Conservation (phyloP, 148 eudicot species). For the Cornus kousa region DNA sequence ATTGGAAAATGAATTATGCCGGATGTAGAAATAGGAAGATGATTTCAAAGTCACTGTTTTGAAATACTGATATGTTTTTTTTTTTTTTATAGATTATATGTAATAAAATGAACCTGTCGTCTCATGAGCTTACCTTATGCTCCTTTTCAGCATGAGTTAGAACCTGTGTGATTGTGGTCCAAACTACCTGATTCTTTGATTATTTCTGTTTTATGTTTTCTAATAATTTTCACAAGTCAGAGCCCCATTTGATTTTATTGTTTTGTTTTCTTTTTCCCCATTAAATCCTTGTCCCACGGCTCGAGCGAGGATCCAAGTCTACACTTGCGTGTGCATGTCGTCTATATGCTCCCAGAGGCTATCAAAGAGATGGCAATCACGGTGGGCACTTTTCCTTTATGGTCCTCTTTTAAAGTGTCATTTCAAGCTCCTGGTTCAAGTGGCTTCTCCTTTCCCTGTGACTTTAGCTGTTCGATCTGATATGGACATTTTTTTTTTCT, state of each 20-base stretch:
- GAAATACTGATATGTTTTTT: neutral
- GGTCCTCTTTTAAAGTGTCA: no score
- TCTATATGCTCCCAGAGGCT: neutral
- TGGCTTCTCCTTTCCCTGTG: neutral
- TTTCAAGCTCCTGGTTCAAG: neutral
- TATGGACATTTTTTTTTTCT: neutral
- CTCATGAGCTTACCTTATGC: neutral
- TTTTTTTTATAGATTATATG: neutral
- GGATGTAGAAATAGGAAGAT: no score
- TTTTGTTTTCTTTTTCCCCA: no score
- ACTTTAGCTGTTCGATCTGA: conserved; percentile 6
- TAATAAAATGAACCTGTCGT: neutral
- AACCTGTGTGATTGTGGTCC: neutral
- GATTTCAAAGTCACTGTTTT: no score
- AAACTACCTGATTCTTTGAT: neutral
- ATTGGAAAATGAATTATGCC: no score
- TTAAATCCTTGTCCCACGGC: neutral
- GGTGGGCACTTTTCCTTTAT: neutral
- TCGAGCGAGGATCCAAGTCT: neutral
- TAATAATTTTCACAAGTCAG: neutral
- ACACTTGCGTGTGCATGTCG: neutral
- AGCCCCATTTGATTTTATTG: neutral
- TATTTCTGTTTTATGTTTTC: neutral
- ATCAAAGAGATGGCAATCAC: no score
- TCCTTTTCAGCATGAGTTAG: neutral